A percentile compares a stretch with the other conserved stretches of the same genome.
Evolutionary conservation across 345 rosid genomes (phyloP).

Genomic region (Citrus sinensis): DVS_A1.0 CM039166.1:25686501-25687000

Average conservation of each 20-base stretch:
- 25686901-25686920: constrained; percentile 1
- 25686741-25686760: constrained; percentile 22
- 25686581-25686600: constrained; percentile 15
- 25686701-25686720: constrained; percentile 22
- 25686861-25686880: neutral
- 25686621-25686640: constrained; percentile 5
- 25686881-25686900: constrained; percentile 16
- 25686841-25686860: no score
- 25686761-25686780: constrained; percentile 34
- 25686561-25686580: constrained; percentile 27
- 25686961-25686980: constrained; percentile 27
- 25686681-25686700: constrained; percentile 20
- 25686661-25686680: constrained; percentile 17
- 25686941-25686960: constrained; percentile 26
- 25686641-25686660: constrained; percentile 15
- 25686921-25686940: constrained; percentile 17
- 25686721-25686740: constrained; percentile 17
- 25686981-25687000: constrained; percentile 12
- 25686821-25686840: constrained; percentile 25
- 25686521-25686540: constrained; percentile 14
- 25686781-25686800: constrained; percentile 37
- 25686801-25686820: constrained; percentile 32
- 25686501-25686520: constrained; percentile 9
- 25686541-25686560: constrained; percentile 18
- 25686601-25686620: constrained; percentile 7